Evolutionary conservation across 2,329 filamentous ascomycete species (phyloP).

Genomic region (Colletotrichum coccodes): DNA sequence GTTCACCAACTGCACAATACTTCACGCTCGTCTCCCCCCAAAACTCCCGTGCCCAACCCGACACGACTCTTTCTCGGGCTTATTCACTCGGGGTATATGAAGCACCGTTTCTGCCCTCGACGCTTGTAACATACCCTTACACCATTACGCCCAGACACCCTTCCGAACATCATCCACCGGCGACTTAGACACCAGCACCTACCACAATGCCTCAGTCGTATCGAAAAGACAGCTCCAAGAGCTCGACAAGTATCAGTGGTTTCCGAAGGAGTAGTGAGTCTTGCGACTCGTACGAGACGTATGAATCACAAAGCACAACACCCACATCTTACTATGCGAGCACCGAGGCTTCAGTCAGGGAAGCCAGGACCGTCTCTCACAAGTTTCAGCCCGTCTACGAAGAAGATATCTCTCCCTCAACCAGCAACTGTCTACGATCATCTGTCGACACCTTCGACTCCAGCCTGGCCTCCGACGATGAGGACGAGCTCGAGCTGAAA

Average conservation of each 20-base stretch:
- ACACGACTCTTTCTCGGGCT: background rate
- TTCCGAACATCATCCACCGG: background rate
- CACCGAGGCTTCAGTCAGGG: slow-evolving; percentile 50
- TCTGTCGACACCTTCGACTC: slow-evolving; percentile 87
- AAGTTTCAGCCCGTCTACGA: slow-evolving; percentile 36
- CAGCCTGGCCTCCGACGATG: slow-evolving; percentile 70
- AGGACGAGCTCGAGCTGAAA: slow-evolving; percentile 49
- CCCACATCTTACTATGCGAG: slow-evolving; percentile 57
- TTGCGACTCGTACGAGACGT: slow-evolving; percentile 52
- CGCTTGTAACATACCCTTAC: background rate
- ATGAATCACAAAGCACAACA: slow-evolving; percentile 58
- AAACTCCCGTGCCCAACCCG: slow-evolving; percentile 4
- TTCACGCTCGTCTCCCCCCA: slow-evolving; percentile 10
- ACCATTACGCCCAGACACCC: slow-evolving; percentile 3
- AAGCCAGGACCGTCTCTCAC: slow-evolving; percentile 13
- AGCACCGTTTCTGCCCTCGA: slow-evolving; percentile 20
- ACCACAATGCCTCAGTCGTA: slow-evolving; percentile 45
- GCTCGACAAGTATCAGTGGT: slow-evolving; percentile 49
- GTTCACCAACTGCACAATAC: slow-evolving; percentile 22
- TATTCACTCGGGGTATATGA: slow-evolving; percentile 26
- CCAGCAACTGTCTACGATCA: slow-evolving; percentile 59
- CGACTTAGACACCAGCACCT: background rate
- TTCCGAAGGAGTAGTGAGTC: slow-evolving; percentile 57
- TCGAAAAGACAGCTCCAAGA: slow-evolving; percentile 48
- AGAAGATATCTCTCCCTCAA: slow-evolving; percentile 52